Conservation (phyloP, 495 filamentous ascomycete genomes). For the Talaromyces trachyspermus region DNA sequence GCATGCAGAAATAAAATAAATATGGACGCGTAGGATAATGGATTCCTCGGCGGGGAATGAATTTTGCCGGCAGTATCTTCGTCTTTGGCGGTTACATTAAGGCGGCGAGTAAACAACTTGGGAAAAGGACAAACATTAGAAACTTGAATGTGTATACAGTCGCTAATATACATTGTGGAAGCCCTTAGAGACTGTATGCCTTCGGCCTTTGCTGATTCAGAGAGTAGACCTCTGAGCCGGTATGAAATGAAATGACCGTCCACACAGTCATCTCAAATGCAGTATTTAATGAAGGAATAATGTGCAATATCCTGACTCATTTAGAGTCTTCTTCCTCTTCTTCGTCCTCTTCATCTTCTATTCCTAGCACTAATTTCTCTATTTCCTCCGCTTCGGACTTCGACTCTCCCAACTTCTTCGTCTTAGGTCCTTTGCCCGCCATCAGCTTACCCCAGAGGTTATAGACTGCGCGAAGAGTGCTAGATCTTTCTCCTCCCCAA, state of each 20-base stretch:
- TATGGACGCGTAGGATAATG: not conserved
- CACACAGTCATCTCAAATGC: not conserved
- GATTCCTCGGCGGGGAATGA: not conserved
- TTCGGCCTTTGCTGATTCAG: not conserved
- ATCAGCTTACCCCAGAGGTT: conserved; percentile 35
- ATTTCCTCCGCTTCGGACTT: conserved; percentile 7
- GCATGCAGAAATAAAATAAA: no score
- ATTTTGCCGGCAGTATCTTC: conserved; percentile 2
- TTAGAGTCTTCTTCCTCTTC: not conserved
- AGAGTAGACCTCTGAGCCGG: not conserved
- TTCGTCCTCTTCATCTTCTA: conserved; percentile 6
- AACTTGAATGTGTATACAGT: not conserved
- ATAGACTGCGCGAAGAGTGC: conserved; percentile 51
- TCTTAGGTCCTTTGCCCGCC: conserved; percentile 27
- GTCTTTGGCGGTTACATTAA: not conserved
- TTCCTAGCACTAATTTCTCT: not conserved
- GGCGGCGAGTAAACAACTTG: not conserved
- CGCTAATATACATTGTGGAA: conserved; percentile 3
- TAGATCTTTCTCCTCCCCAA: conserved; percentile 54
- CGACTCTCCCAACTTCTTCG: not conserved
- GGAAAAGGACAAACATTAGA: not conserved
- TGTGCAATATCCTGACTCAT: not conserved
- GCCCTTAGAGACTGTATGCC: no score
- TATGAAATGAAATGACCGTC: not conserved
- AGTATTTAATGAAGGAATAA: not conserved